Evolutionary conservation across 169 alveolate genomes (phyloP).

Genomic region (Plasmodium berghei): DNA sequence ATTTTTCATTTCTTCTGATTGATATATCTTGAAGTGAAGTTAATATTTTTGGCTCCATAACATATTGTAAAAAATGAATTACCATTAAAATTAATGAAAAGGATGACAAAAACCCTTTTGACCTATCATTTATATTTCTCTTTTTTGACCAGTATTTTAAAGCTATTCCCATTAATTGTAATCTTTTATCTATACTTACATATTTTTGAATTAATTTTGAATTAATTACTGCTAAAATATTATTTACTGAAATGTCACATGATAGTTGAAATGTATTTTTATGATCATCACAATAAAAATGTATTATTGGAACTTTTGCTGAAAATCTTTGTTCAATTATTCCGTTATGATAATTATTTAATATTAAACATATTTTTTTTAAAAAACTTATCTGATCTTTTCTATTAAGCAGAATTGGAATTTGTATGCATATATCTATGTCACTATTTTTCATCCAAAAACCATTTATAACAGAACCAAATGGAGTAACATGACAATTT

Average conservation of each 20-base stretch:
- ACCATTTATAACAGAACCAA: conserved; percentile 86
- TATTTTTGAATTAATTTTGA: conserved; percentile 85
- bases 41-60: conserved; percentile 82
- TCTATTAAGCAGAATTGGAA: conserved; percentile 82
- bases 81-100: conserved; percentile 86
- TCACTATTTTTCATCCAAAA: conserved; percentile 87
- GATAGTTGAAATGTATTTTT: conserved; percentile 56
- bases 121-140: conserved; percentile 85
- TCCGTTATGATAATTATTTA: conserved; percentile 80
- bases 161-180: conserved; percentile 82
- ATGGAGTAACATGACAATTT: conserved; percentile 75
- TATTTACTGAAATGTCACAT: conserved; percentile 87
- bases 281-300: conserved; percentile 77
- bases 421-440: conserved; percentile 85
- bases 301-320: conserved; percentile 87
- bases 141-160: conserved; percentile 87
- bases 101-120: conserved; percentile 87
- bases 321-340: conserved; percentile 84
- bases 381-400: conserved; percentile 81
- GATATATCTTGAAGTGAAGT: conserved; percentile 88
- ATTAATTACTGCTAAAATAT: conserved; percentile 84
- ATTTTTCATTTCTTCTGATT: conserved; percentile 80
- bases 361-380: conserved; percentile 80
- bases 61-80: conserved; percentile 86
- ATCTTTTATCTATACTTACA: conserved; percentile 86